Evolutionary conservation across 768 basidiomycete genomes (phyloP), one percentile per base, ranked within the genome.

Genomic region (Baorangia bicolor): DNA sequence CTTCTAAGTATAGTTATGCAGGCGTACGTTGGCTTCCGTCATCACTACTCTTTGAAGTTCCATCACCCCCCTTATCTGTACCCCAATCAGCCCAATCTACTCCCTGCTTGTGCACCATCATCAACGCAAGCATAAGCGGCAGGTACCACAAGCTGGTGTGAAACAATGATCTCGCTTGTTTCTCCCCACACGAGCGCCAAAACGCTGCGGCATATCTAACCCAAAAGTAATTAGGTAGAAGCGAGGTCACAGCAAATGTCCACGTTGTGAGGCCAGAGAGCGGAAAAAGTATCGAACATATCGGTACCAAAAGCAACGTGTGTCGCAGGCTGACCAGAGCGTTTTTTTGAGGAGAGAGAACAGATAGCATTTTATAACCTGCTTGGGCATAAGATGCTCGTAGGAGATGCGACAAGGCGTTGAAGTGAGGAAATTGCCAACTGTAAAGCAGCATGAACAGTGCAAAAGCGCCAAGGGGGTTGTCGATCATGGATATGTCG

Each of bases 351-450:
- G 95, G 92, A 31, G 85, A 78, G 46, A 90, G 74, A 53, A 94
- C 88, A 31, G 87, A 85, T 12, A 98, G 82, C 97, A 99, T 99
- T 49, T 81, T 82, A 69, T 95, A 99, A 18, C 95, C 95, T 20
- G 89, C 92, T 67, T 92, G 86, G 5, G 97, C 92, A 72, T 99
- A 99, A 20, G 88, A 88, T 11, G 81, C 84, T 35, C 95, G 85
- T 10, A 95, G 81, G 47, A 95, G 77, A 72, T 97, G 84, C 9
- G 94, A 87, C n/a, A 99, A 78, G 1, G 93, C 73, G 72, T 95
- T 98, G 77, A 99, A 98, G 71, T 99, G 96, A 34, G 96, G 95
- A 75, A 98, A 98, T 69, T 99, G 97, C 96, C 96, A 99, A 57
- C 89, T 90, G 76, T 87, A 99, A 10, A 97, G 81, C 44, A 98